These are phyloP conservation scores for Chenopodium berlandieri DNA, from an alignment of 148 eudicot genomes.

Conservation along the genomic window DNA sequence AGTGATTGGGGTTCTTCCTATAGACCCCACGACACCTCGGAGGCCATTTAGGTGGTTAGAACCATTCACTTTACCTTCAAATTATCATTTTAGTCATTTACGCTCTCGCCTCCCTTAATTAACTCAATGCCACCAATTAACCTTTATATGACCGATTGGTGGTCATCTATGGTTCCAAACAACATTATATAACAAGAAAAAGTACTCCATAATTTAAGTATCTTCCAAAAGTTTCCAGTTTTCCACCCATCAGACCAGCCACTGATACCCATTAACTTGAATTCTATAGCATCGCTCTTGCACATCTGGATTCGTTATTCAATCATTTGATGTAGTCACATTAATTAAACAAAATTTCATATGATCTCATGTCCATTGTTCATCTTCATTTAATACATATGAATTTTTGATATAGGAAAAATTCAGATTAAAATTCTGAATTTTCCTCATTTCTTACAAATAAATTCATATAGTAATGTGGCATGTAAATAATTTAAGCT, in stretches of 20 bases:
- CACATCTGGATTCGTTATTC: background rate
- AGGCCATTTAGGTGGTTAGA: no score
- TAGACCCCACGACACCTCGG: no score
- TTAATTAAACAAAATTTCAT: background rate
- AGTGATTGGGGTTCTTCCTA: no score
- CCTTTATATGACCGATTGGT: no score
- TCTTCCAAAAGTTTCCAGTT: no score
- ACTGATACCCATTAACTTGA: background rate
- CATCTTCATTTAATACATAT: background rate
- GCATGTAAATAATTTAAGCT: background rate
- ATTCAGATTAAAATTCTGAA: background rate
- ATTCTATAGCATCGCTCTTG: background rate
- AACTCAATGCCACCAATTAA: no score
- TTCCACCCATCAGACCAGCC: background rate
- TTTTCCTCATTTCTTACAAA: background rate
- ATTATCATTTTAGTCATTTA: no score
- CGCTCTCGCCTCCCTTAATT: no score
- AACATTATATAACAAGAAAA: no score
- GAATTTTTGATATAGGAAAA: background rate
- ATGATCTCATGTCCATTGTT: background rate
- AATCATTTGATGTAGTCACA: background rate
- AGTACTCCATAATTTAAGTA: no score
- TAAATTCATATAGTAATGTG: background rate
- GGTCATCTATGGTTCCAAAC: no score
- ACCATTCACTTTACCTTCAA: no score